These are phyloP conservation scores for Annulohypoxylon moriforme DNA, from an alignment of 495 filamentous ascomycete genomes.

Conservation along the genomic window DNA sequence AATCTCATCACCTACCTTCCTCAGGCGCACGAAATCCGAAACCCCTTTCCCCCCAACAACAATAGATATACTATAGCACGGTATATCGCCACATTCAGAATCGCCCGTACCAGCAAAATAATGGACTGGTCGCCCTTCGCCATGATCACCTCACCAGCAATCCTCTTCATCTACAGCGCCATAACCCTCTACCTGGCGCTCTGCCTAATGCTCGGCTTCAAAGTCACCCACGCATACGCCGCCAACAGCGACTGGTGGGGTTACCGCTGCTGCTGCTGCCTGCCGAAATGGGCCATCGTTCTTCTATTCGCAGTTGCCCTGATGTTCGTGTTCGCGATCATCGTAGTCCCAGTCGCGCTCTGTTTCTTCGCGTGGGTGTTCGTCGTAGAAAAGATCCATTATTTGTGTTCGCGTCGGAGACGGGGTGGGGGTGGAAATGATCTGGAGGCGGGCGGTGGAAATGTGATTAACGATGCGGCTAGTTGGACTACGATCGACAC, in stretches of 20 bases:
- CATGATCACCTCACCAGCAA: neutral
- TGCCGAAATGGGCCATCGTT: neutral
- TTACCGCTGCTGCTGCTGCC: too few species aligned
- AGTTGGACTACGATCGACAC: neutral
- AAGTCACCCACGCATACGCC: neutral
- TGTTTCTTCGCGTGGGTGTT: neutral
- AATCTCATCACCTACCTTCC: neutral
- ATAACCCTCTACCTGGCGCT: neutral
- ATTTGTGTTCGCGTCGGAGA: neutral
- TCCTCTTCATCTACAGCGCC: constrained; percentile 3
- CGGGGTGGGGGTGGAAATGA: neutral
- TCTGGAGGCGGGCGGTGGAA: neutral
- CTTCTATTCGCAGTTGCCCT: neutral
- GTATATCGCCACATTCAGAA: neutral
- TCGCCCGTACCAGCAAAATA: too few species aligned
- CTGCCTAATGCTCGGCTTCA: neutral
- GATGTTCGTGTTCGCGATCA: neutral
- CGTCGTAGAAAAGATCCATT: neutral
- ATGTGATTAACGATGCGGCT: neutral
- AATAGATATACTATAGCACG: neutral
- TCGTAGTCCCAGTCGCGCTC: neutral
- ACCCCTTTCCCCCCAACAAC: neutral
- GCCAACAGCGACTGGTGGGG: neutral
- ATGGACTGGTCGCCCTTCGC: neutral
- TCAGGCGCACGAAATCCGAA: neutral